Evolutionary conservation across 2,329 filamentous ascomycete genomes (phyloP), one percentile per base, ranked within the genome.

Genomic region (Dendryphion nanum): DNA sequence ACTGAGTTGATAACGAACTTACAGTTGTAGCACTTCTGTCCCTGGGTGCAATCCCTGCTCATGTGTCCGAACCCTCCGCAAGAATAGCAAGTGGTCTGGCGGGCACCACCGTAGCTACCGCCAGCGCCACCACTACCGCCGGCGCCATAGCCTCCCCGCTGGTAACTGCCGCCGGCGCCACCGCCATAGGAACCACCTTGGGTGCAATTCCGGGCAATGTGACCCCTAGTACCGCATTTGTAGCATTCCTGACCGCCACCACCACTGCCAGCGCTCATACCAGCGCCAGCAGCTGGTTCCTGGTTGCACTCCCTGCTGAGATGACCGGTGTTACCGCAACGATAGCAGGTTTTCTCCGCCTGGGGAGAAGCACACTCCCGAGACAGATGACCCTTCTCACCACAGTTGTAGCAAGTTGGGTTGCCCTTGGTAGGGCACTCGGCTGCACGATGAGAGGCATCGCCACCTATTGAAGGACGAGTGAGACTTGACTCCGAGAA

Each of bases 1-100:
- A 26, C 23, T 10, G 15, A 30, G 15, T 41, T 30, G 21, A 31
- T 35, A 33, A 47, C 34, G 35, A 38, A 64, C 77, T 64, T 65
- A 82, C 93, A 97, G 82, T 96, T 96, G 83, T 97, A 98, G 85
- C 93, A 98, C 79, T 97, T 97, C 78, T 94, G 91, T 62, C 93
- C 93, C 71, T 97, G 94, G 59, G 91, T 94, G 74, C 93, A 98
- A 74, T 97, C 93, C 78, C 90, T 86, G 66, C 87, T 90, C 86
- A 95, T 91, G 77, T 98, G 93, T 63, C 91, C 91, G 66, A 89
- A 90, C 53, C 93, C 93, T 58, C 93, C 93, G 75, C 93, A 97
- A 30, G 89, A 95, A 79, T 96, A 98, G 84, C 93, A 97, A 57
- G 89, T 96, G 38, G 62, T 64, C 53, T 63, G 60, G 40, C 65